Evolutionary conservation across 257 asterid species (phyloP).

Genomic region (Fraxinus cuspidata): DNA sequence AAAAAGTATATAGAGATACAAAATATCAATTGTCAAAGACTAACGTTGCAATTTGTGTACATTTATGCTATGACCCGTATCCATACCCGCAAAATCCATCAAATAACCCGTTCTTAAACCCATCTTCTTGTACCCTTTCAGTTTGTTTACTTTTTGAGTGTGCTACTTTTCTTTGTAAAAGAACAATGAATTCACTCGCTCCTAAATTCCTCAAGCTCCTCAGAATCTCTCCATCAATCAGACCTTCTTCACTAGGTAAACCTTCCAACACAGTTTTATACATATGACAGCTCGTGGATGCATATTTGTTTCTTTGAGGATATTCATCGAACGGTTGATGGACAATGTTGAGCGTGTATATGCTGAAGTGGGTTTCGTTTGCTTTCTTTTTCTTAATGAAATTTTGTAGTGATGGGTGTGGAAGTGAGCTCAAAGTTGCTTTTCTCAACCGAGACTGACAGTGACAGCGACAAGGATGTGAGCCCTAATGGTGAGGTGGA

Average conservation of each 20-base stretch:
- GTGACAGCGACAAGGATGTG: slow-evolving; percentile 34
- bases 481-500: slow-evolving; percentile 26
- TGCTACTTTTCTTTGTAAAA: not conserved
- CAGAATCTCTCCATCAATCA: slow-evolving; percentile 32
- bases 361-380: not conserved
- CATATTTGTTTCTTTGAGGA: slow-evolving; percentile 3
- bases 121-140: slow-evolving; percentile 27
- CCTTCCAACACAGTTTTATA: not conserved
- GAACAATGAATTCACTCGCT: slow-evolving; percentile 48
- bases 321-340: slow-evolving; percentile 29
- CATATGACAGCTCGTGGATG: not conserved
- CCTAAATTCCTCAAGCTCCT: slow-evolving; percentile 44
- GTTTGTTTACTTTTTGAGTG: not conserved
- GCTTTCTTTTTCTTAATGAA: not conserved
- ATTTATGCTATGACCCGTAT: not conserved
- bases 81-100: slow-evolving; percentile 6
- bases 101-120: slow-evolving; percentile 16
- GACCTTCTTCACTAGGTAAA: slow-evolving; percentile 39
- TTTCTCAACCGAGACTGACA: slow-evolving; percentile 57
- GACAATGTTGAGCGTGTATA: not conserved
- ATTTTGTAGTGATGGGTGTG: slow-evolving; percentile 41
- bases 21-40: no score
- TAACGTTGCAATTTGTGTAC: no score
- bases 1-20: no score
- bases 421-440: slow-evolving; percentile 48